A percentile compares a stretch with the other conserved stretches of the same genome.
These are phyloP conservation scores for Metrosideros polymorpha DNA, from an alignment of 441 rosid species.

Conservation along the genomic window DNA sequence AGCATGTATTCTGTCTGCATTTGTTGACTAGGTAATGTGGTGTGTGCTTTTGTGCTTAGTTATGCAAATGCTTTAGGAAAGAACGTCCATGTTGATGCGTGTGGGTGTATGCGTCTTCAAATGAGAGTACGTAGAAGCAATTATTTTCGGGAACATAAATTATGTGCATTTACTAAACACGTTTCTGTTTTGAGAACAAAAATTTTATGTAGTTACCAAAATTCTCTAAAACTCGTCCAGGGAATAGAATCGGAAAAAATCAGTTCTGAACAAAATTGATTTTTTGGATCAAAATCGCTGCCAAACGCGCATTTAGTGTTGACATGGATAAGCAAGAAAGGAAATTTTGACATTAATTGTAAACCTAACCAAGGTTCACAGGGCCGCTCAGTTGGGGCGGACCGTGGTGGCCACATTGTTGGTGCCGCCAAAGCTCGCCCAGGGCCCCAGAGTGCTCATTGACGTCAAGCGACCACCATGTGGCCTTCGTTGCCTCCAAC, in stretches of 20 bases:
- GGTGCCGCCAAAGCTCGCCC: neutral
- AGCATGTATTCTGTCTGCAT: neutral
- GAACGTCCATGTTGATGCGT: neutral
- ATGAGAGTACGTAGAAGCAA: neutral
- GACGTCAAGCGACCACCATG: neutral
- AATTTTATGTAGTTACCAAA: too few relatives aligned
- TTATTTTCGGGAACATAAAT: too few relatives aligned
- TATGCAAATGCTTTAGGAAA: neutral
- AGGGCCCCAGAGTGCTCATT: neutral
- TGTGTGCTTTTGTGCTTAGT: neutral
- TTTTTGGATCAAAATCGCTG: too few relatives aligned
- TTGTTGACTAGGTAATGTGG: too few relatives aligned
- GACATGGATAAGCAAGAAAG: neutral
- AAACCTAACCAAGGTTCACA: neutral
- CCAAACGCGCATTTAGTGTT: too few relatives aligned
- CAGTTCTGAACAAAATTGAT: too few relatives aligned
- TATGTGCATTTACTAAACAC: too few relatives aligned
- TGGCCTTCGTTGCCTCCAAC: neutral
- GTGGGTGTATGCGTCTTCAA: neutral
- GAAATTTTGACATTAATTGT: neutral
- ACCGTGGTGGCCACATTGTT: neutral
- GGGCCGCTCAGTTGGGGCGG: neutral
- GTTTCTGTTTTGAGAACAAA: too few relatives aligned
- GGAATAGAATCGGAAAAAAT: too few relatives aligned
- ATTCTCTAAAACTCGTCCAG: too few relatives aligned